Evolutionary conservation across 192 early-diverging fungal genomes (phyloP).

Genomic region (Backusella australiensis): DNA sequence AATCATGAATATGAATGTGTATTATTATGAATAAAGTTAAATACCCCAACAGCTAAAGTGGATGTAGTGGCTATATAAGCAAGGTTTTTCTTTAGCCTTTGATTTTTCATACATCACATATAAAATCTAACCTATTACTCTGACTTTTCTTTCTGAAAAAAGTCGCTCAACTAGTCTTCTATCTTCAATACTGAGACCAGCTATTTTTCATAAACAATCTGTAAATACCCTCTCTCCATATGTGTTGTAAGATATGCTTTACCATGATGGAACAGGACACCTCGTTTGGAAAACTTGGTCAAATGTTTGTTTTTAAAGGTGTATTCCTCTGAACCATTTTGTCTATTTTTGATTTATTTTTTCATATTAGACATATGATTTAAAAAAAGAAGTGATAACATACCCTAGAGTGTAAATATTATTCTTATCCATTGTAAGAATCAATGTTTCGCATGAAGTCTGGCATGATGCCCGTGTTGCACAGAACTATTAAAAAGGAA

Average conservation of each 20-base stretch:
- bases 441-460: constrained; percentile 32
- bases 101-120: not conserved
- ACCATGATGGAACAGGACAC: constrained; percentile 72
- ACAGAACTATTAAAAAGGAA: constrained; percentile 29
- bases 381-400: not conserved
- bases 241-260: not conserved
- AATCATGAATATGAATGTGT: not conserved
- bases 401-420: constrained; percentile 12
- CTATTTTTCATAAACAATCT: constrained; percentile 10
- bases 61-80: constrained; percentile 58
- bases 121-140: constrained; percentile 45
- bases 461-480: constrained; percentile 38
- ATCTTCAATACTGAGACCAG: constrained; percentile 36
- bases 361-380: not conserved
- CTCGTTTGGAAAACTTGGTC: constrained; percentile 43
- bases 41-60: constrained; percentile 69
- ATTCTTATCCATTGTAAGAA: constrained; percentile 25
- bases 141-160: constrained; percentile 49
- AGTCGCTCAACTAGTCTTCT: constrained; percentile 50
- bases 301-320: constrained; percentile 27
- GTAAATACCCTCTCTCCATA: not conserved
- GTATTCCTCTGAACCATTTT: not conserved
- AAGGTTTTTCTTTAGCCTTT: too few species aligned
- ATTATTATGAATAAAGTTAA: not conserved
- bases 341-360: not conserved